phyloP scores from a whole-genome alignment of 129 eudicot species.

The Deinandra increscens region DNA sequence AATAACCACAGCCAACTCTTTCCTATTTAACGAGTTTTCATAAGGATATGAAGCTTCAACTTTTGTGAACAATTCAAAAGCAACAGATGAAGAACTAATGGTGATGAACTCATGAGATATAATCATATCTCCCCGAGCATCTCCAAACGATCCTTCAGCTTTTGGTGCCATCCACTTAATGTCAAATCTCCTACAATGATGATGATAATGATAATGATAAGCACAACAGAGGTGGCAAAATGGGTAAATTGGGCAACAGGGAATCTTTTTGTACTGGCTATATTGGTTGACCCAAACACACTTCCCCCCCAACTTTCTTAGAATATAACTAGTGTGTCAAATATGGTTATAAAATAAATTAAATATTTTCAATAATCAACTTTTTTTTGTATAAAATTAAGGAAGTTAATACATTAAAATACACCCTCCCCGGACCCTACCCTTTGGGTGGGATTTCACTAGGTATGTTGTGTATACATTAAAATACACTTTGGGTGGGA shows the following conservation, averaged over 20 bases:
- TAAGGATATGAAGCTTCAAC: conserved; percentile 67
- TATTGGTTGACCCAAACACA: too few species aligned
- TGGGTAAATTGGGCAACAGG: not conserved
- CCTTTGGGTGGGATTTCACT: too few species aligned
- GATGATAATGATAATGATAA: not conserved
- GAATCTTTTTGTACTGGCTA: not conserved
- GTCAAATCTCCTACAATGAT: conserved; percentile 79
- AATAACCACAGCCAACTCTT: conserved; percentile 55
- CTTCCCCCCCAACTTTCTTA: too few species aligned
- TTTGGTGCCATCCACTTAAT: conserved; percentile 98
- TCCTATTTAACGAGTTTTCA: conserved; percentile 41
- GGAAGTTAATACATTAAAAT: not conserved
- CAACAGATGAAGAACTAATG: conserved; percentile 84
- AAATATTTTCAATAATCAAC: not conserved
- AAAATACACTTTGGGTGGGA: too few species aligned
- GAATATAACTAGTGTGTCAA: too few species aligned
- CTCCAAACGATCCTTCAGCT: conserved; percentile 95
- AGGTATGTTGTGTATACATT: too few species aligned
- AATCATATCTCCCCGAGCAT: conserved; percentile 98
- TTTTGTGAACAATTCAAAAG: conserved; percentile 76
- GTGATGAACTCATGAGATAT: conserved; percentile 81
- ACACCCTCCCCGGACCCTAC: too few species aligned
- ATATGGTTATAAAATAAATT: too few species aligned
- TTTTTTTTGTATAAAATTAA: not conserved
- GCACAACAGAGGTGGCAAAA: not conserved